Conservation (phyloP, 129 eudicot genomes). For the Flaveria brownii region DNA sequence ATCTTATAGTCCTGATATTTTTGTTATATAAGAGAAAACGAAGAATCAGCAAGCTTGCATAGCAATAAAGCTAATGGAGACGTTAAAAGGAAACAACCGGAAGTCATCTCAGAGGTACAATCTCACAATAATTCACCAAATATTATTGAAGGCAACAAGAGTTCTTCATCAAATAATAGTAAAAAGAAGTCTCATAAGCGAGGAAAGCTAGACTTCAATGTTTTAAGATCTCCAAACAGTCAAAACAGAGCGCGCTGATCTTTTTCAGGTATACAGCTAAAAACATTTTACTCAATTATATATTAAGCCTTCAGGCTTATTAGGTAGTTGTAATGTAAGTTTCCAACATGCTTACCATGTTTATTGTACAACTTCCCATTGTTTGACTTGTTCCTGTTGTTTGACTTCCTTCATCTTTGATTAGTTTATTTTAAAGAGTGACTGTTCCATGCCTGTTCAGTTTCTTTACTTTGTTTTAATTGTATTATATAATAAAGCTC, state of each 20-base stretch:
- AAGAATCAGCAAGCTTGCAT: constrained; percentile 33
- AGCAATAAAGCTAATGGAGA: constrained; percentile 48
- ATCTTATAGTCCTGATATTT: neutral
- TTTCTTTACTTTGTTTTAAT: constrained; percentile 1
- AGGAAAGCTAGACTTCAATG: constrained; percentile 67
- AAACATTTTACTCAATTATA: neutral
- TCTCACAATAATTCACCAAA: constrained; percentile 42
- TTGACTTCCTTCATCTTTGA: constrained; percentile 16
- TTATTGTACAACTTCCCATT: constrained; percentile 14
- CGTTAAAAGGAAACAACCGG: constrained; percentile 65
- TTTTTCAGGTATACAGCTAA: constrained; percentile 22
- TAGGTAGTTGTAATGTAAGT: constrained; percentile 31
- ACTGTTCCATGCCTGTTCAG: neutral
- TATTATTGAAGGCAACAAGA: constrained; percentile 39
- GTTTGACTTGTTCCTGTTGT: constrained; percentile 20
- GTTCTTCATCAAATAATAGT: constrained; percentile 42
- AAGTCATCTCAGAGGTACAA: constrained; percentile 36
- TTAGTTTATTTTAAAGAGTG: neutral
- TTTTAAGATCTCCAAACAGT: constrained; percentile 61
- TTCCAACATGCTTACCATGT: constrained; percentile 27
- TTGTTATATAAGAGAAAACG: constrained; percentile 48
- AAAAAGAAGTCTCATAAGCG: constrained; percentile 49
- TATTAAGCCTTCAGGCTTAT: neutral
- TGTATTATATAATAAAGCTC: neutral
- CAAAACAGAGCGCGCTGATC: constrained; percentile 44